A percentile compares a stretch with the other conserved stretches of the same genome.
These are phyloP conservation scores for Xylaria sp. DNA, from an alignment of 2,329 filamentous ascomycete genomes.

Conservation along the genomic window DNA sequence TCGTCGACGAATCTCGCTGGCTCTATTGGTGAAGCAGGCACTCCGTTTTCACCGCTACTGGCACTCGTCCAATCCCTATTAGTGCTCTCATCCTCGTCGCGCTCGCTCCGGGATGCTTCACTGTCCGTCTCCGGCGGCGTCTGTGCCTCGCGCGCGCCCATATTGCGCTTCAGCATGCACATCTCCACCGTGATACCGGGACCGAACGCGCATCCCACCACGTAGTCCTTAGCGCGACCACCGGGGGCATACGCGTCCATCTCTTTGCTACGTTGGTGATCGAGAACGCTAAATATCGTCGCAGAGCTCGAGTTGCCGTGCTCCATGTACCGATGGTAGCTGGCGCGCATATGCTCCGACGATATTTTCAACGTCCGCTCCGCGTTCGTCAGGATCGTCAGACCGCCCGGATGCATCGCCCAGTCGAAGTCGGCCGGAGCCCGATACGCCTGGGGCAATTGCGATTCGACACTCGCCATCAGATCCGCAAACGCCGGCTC, in stretches of 20 bases:
- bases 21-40: constrained; percentile 5
- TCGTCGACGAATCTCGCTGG: constrained; percentile 19
- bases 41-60: constrained; percentile 18
- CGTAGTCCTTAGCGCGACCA: constrained; percentile 47
- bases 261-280: constrained; percentile 53
- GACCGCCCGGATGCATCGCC: constrained; percentile 67
- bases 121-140: constrained; percentile 53
- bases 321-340: constrained; percentile 62
- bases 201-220: constrained; percentile 65
- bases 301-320: constrained; percentile 66
- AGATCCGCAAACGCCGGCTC: constrained; percentile 51
- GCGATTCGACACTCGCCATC: constrained; percentile 39
- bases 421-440: constrained; percentile 60
- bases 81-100: constrained; percentile 33
- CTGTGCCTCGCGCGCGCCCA: constrained; percentile 34
- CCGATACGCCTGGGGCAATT: constrained; percentile 41
- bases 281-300: constrained; percentile 63
- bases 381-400: constrained; percentile 60
- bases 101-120: constrained; percentile 41
- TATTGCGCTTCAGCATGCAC: constrained; percentile 55
- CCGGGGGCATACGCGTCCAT: constrained; percentile 53
- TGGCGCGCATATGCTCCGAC: constrained; percentile 62
- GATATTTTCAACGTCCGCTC: constrained; percentile 53
- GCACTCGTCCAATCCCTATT: constrained; percentile 26
- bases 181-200: constrained; percentile 65